Percentiles rank a stretch among this genome's conserved stretches.
Conservation (phyloP, 306 rosid species). For the Cotoneaster glaucophyllus region DNA sequence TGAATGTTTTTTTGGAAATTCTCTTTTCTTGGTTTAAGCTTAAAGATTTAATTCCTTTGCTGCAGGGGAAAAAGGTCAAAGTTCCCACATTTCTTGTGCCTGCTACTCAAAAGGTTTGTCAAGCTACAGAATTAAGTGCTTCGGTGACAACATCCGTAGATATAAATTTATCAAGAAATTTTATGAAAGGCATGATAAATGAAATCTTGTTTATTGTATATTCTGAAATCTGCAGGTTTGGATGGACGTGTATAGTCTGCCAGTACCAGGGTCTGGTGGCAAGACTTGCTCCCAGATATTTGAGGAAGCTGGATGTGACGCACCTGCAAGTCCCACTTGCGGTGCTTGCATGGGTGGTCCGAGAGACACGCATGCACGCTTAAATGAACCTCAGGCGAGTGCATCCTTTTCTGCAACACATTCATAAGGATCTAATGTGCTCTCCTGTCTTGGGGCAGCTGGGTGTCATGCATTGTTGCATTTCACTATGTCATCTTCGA, state of each 20-base stretch:
- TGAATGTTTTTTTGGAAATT: neutral
- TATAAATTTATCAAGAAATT: neutral
- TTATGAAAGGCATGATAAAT: neutral
- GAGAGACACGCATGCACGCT: conserved; percentile 79
- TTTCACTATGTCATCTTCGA: neutral
- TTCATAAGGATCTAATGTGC: neutral
- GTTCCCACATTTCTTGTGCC: conserved; percentile 98
- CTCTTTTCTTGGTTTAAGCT: neutral
- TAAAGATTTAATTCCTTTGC: conserved; percentile 7
- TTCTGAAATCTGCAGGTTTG: conserved; percentile 57
- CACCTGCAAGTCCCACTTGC: conserved; percentile 95
- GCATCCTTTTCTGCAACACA: neutral
- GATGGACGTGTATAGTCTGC: conserved; percentile 75
- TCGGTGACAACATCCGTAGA: neutral
- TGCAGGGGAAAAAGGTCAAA: conserved; percentile 86
- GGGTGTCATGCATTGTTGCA: neutral
- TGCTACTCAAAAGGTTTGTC: conserved; percentile 89
- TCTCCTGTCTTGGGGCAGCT: neutral
- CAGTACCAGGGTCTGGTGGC: conserved; percentile 89
- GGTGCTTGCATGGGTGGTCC: conserved; percentile 99
- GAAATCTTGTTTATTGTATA: neutral
- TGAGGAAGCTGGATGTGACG: conserved; percentile 99
- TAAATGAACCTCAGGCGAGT: conserved; percentile 81
- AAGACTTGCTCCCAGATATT: conserved; percentile 98
- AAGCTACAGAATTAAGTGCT: conserved; percentile 7